These are phyloP conservation scores for Ceratobasidium sp. DNA, from an alignment of 1,284 basidiomycete genomes.

Conservation along the genomic window DNA sequence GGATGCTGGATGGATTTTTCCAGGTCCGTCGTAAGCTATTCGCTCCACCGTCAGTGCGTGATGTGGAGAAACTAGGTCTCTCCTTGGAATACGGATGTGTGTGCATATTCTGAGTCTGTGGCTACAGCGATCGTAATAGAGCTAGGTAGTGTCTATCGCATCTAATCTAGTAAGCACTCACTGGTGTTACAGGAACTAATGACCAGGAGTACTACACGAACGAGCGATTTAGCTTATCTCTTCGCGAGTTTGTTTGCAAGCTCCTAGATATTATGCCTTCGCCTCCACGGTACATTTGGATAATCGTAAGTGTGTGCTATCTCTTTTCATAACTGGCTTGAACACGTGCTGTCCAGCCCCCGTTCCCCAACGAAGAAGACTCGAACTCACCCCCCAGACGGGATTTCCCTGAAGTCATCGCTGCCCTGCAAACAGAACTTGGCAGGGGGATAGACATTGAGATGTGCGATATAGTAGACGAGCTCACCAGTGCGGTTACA, in stretches of 20 bases:
- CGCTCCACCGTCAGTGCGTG: too few relatives aligned
- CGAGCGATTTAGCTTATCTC: neutral
- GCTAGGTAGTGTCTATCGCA: neutral
- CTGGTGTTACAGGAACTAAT: neutral
- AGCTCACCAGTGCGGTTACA: neutral
- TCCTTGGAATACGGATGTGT: neutral
- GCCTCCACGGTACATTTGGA: neutral
- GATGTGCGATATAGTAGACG: neutral
- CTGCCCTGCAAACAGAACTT: neutral
- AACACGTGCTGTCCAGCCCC: neutral
- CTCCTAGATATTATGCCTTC: neutral
- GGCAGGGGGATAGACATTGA: neutral
- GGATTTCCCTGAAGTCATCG: neutral
- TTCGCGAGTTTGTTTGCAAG: neutral
- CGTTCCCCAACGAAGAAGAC: neutral
- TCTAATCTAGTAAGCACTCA: neutral
- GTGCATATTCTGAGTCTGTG: neutral
- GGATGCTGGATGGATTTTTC: constrained; percentile 4
- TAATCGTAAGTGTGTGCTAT: neutral
- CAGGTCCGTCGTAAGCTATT: neutral
- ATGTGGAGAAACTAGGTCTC: neutral
- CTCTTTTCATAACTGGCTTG: neutral
- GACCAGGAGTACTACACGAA: constrained; percentile 16
- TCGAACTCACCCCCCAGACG: neutral
- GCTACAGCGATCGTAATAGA: neutral